A percentile compares a stretch with the other conserved stretches of the same genome.
Evolutionary conservation across 2,329 filamentous ascomycete species (phyloP).

Genomic region (Blastomyces emzantsi): DNA sequence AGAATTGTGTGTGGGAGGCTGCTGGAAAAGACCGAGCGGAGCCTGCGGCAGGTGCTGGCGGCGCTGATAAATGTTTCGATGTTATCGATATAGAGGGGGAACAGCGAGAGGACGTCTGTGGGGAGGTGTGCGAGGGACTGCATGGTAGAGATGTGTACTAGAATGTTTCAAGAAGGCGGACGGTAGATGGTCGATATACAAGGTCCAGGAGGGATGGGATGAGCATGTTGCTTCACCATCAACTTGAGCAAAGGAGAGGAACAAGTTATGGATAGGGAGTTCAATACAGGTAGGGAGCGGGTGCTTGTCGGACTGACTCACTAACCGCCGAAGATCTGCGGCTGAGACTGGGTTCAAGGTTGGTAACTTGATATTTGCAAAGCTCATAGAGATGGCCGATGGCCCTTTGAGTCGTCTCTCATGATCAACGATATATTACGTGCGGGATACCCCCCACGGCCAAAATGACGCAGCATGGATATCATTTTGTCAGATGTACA

Average conservation of each 20-base stretch:
- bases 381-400: too few relatives aligned
- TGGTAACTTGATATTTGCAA: too few relatives aligned
- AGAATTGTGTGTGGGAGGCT: slow-evolving; percentile 24
- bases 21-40: slow-evolving; percentile 19
- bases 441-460: too few relatives aligned
- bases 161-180: not conserved
- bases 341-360: too few relatives aligned
- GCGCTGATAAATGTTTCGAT: slow-evolving; percentile 29
- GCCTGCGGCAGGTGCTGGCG: slow-evolving; percentile 22
- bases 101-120: not conserved
- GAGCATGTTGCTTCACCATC: not conserved
- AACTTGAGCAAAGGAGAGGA: too few relatives aligned
- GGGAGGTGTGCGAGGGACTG: not conserved
- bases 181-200: not conserved
- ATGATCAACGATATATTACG: too few relatives aligned
- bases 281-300: too few relatives aligned
- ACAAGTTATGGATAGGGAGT: not conserved
- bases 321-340: not conserved
- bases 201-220: too few relatives aligned
- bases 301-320: not conserved
- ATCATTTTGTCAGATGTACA: too few relatives aligned
- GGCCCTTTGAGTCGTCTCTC: too few relatives aligned
- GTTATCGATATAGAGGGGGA: slow-evolving; percentile 16
- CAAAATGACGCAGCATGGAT: too few relatives aligned
- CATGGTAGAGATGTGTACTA: not conserved